Conservation (phyloP, 2,329 filamentous ascomycete genomes). For the Paraconiothyrium brasiliense region DNA sequence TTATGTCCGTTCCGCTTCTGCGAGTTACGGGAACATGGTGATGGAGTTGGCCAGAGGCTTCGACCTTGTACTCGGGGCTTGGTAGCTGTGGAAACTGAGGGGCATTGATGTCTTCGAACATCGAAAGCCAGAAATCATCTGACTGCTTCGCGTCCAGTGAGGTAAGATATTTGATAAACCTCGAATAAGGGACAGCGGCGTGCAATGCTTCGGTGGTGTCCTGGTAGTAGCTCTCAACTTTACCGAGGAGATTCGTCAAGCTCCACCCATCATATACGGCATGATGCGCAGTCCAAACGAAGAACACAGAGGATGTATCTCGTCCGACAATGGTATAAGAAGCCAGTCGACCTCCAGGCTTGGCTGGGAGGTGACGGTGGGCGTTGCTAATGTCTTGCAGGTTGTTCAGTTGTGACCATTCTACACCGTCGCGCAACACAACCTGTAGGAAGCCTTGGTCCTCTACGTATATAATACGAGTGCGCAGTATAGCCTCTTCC, state of each 20-base stretch:
- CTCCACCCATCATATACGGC: slow-evolving; percentile 50
- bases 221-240: slow-evolving; percentile 38
- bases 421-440: slow-evolving; percentile 34
- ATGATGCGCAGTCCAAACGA: slow-evolving; percentile 50
- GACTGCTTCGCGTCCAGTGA: slow-evolving; percentile 38
- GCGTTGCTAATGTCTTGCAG: slow-evolving; percentile 37
- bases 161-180: slow-evolving; percentile 44
- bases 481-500: slow-evolving; percentile 58
- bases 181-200: slow-evolving; percentile 38
- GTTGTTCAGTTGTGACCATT: slow-evolving; percentile 31
- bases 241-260: slow-evolving; percentile 36
- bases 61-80: slow-evolving; percentile 40
- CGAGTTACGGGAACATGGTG: slow-evolving; percentile 31
- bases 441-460: slow-evolving; percentile 45
- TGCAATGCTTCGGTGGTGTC: slow-evolving; percentile 18
- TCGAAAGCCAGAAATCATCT: slow-evolving; percentile 39
- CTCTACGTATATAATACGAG: slow-evolving; percentile 49
- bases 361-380: slow-evolving; percentile 39
- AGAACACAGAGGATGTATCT: slow-evolving; percentile 28
- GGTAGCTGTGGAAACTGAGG: slow-evolving; percentile 46
- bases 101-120: slow-evolving; percentile 38
- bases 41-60: slow-evolving; percentile 38
- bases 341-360: slow-evolving; percentile 37
- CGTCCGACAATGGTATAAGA: slow-evolving; percentile 37
- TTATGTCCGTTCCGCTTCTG: slow-evolving; percentile 37